A percentile compares a stretch with the other conserved stretches of the same genome.
Evolutionary conservation across 2,329 filamentous ascomycete genomes (phyloP).

Genomic region (Fusarium austroafricanum): DNA sequence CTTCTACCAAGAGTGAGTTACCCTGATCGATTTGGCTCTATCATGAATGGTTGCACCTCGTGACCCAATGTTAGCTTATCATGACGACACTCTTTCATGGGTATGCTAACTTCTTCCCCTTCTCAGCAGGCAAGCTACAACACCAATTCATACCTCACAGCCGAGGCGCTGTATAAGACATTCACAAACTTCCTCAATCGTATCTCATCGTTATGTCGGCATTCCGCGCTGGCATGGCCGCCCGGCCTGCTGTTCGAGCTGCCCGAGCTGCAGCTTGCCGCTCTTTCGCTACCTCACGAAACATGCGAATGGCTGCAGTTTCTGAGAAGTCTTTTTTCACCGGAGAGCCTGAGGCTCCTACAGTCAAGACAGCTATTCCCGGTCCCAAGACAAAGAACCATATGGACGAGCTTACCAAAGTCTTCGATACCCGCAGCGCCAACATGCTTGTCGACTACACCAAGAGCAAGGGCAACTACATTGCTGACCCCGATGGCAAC

Average conservation of each 20-base stretch:
- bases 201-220: constrained; percentile 45
- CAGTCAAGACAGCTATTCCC: constrained; percentile 73
- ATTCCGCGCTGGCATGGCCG: constrained; percentile 46
- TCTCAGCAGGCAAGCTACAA: not conserved
- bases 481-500: constrained; percentile 78
- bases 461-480: constrained; percentile 83
- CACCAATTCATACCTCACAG: constrained; percentile 2
- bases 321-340: constrained; percentile 56
- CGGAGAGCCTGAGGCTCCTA: constrained; percentile 64
- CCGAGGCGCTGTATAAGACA: not conserved
- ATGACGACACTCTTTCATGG: constrained; percentile 27
- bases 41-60: constrained; percentile 8
- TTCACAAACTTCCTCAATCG: not conserved
- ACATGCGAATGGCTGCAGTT: constrained; percentile 43
- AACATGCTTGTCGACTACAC: constrained; percentile 85
- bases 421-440: constrained; percentile 87
- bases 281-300: constrained; percentile 41
- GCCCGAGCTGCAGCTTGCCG: constrained; percentile 34
- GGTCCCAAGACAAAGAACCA: constrained; percentile 79
- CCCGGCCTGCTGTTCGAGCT: constrained; percentile 35
- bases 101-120: not conserved
- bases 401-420: constrained; percentile 76
- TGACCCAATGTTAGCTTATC: constrained; percentile 18
- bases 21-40: not conserved
- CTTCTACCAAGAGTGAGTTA: constrained; percentile 27